Conservation (phyloP, 768 basidiomycete genomes). For the Auriscalpium vulgare region DNA sequence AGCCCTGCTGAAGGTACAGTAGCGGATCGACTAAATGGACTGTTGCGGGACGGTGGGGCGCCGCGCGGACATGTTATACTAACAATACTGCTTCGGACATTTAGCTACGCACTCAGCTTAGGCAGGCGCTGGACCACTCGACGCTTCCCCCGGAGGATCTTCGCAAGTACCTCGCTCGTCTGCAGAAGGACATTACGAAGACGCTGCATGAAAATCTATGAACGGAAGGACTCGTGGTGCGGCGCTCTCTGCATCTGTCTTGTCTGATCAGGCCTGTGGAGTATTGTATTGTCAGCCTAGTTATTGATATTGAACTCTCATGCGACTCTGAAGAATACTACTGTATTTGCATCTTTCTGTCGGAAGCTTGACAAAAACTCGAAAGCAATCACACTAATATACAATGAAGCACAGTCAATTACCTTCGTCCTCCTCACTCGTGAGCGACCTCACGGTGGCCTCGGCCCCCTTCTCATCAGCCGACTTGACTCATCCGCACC, state of each 20-base stretch:
- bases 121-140: slow-evolving; percentile 65
- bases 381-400: too few species aligned
- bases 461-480: background rate
- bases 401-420: too few species aligned
- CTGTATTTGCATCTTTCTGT: too few species aligned
- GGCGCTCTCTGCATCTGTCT: background rate
- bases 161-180: slow-evolving; percentile 50
- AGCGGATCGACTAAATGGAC: too few species aligned
- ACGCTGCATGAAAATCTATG: slow-evolving; percentile 36
- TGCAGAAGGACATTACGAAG: slow-evolving; percentile 65
- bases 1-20: slow-evolving; percentile 52
- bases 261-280: too few species aligned
- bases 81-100: background rate
- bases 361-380: too few species aligned
- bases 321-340: too few species aligned
- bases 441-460: background rate
- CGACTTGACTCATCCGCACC: background rate
- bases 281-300: too few species aligned
- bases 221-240: background rate
- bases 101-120: slow-evolving; percentile 68
- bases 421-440: too few species aligned
- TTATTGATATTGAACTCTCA: too few species aligned
- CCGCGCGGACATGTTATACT: slow-evolving; percentile 8
- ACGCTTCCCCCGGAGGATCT: slow-evolving; percentile 68
- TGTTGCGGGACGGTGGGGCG: too few species aligned